These are phyloP conservation scores for Raffaelea albimanens DNA, from an alignment of 2,329 filamentous ascomycete genomes.

Conservation along the genomic window DNA sequence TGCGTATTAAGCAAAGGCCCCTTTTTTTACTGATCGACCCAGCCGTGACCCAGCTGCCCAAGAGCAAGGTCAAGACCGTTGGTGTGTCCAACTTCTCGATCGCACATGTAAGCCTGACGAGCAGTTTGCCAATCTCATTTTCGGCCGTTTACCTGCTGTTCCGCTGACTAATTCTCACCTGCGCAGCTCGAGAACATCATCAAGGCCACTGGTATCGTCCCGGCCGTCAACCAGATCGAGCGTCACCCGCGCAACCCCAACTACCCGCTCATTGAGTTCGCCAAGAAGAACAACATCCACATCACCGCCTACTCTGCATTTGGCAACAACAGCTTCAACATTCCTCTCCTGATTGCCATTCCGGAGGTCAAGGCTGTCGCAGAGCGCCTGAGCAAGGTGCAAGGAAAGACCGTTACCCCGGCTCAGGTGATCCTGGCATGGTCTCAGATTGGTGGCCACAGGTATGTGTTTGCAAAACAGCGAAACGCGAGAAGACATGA, in stretches of 20 bases:
- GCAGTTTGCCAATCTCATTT: slow-evolving; percentile 32
- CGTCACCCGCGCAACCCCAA: slow-evolving; percentile 56
- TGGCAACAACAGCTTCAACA: slow-evolving; percentile 33
- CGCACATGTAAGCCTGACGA: slow-evolving; percentile 28
- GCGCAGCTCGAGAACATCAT: slow-evolving; percentile 41
- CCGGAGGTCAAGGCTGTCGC: slow-evolving; percentile 47
- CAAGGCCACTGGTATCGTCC: slow-evolving; percentile 45
- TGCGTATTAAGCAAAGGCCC: not conserved
- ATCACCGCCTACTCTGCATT: slow-evolving; percentile 55
- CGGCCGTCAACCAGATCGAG: slow-evolving; percentile 61
- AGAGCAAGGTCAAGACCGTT: slow-evolving; percentile 37
- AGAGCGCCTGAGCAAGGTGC: slow-evolving; percentile 18
- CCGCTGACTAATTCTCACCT: not conserved
- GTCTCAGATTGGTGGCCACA: slow-evolving; percentile 45
- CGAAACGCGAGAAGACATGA: too few species aligned
- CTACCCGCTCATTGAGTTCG: slow-evolving; percentile 50
- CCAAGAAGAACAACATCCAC: slow-evolving; percentile 53
- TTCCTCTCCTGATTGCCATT: slow-evolving; percentile 48
- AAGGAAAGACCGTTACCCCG: slow-evolving; percentile 12
- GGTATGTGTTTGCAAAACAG: too few species aligned
- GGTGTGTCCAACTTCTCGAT: slow-evolving; percentile 53
- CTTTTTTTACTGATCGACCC: slow-evolving; percentile 18
- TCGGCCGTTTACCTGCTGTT: not conserved
- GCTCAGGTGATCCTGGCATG: slow-evolving; percentile 9
- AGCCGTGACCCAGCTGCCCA: slow-evolving; percentile 33